phyloP scores from a whole-genome alignment of 2,329 filamentous ascomycete genomes.

The Curvularia sp. region DNA sequence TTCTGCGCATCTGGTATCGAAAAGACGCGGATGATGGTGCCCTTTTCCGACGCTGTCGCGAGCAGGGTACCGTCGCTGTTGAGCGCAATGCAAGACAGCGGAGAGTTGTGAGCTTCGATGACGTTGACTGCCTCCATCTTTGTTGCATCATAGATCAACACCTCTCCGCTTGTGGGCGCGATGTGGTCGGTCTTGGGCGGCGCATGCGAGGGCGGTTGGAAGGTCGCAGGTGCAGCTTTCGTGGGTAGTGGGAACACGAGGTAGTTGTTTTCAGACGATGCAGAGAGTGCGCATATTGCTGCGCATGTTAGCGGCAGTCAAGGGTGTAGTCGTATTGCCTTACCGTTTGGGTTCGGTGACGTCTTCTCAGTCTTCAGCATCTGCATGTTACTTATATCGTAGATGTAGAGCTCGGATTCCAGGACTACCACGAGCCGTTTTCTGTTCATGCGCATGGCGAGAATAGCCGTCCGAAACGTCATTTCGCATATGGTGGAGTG shows the following conservation, averaged over 20 bases:
- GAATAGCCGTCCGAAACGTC: constrained; percentile 94
- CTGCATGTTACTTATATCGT: constrained; percentile 99
- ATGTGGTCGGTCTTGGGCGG: constrained; percentile 79
- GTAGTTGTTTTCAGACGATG: constrained; percentile 94
- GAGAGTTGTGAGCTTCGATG: constrained; percentile 91
- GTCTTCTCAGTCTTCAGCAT: constrained; percentile 91
- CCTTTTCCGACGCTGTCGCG: constrained; percentile 95
- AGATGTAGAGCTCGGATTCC: constrained; percentile 96
- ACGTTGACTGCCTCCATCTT: constrained; percentile 93
- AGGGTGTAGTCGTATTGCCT: constrained; percentile 8
- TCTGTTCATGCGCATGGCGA: constrained; percentile 91
- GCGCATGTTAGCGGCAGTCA: constrained; percentile 23
- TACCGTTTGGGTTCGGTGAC: constrained; percentile 85
- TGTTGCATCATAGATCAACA: constrained; percentile 88
- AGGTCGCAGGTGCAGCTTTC: constrained; percentile 61
- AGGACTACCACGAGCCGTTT: constrained; percentile 92
- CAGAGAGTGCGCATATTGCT: constrained; percentile 91
- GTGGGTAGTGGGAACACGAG: constrained; percentile 89
- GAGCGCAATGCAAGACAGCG: constrained; percentile 85
- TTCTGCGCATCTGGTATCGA: constrained; percentile 90
- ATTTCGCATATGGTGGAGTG: constrained; percentile 95
- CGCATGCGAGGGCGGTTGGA: constrained; percentile 75
- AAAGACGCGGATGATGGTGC: constrained; percentile 96
- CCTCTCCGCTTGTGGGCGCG: constrained; percentile 85
- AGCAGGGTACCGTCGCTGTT: constrained; percentile 92